Conservation (phyloP, 2,329 filamentous ascomycete species). For the Xylariaceae sp. region DNA sequence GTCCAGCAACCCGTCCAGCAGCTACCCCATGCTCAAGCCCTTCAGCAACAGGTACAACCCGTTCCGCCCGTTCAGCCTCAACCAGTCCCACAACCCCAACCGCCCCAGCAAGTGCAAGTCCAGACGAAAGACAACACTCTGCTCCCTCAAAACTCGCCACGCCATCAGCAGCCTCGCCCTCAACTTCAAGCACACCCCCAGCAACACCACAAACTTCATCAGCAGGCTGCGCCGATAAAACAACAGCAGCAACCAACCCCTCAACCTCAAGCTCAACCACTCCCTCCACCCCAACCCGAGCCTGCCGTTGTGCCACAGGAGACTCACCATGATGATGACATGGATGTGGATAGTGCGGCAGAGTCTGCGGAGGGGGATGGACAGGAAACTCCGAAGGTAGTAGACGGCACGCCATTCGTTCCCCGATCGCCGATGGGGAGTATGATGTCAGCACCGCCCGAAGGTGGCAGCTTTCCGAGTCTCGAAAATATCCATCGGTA, state of each 20-base stretch:
- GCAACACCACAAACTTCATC: slow-evolving; percentile 31
- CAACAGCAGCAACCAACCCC: slow-evolving; percentile 28
- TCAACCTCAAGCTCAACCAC: slow-evolving; percentile 26
- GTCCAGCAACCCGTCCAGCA: slow-evolving; percentile 30
- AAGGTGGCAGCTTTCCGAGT: slow-evolving; percentile 61
- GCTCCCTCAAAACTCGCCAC: slow-evolving; percentile 29
- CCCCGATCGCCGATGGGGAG: slow-evolving; percentile 53
- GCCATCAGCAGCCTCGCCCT: slow-evolving; percentile 20
- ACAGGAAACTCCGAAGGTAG: slow-evolving; percentile 44
- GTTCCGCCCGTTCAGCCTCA: slow-evolving; percentile 25
- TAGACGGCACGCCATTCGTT: slow-evolving; percentile 48
- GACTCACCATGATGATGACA: slow-evolving; percentile 42
- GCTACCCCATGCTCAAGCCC: slow-evolving; percentile 30
- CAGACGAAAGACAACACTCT: slow-evolving; percentile 29
- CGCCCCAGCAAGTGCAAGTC: slow-evolving; percentile 27
- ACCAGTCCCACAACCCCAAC: slow-evolving; percentile 24
- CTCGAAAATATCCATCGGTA: slow-evolving; percentile 62
- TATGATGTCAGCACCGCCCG: slow-evolving; percentile 60
- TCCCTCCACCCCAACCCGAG: slow-evolving; percentile 29
- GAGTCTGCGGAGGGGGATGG: slow-evolving; percentile 44
- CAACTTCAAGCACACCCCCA: slow-evolving; percentile 20
- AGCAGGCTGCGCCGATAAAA: slow-evolving; percentile 24
- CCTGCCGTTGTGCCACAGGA: slow-evolving; percentile 34
- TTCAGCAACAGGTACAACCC: slow-evolving; percentile 26
- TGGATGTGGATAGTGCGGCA: slow-evolving; percentile 50